phyloP scores from a whole-genome alignment of 768 basidiomycete species.

The Heimioporus sp. region DNA sequence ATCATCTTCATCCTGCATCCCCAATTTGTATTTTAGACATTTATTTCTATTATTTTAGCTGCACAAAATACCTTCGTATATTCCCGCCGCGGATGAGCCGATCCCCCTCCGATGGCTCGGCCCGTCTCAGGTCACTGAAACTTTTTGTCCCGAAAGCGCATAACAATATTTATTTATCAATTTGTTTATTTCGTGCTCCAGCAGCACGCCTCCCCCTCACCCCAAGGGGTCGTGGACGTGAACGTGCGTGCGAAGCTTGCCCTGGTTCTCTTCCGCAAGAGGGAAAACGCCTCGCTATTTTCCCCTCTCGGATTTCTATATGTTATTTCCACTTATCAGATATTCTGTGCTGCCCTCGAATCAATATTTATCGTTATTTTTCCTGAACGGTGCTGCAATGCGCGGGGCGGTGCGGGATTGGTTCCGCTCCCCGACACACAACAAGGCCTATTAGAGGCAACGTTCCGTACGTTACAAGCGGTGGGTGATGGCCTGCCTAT shows the following conservation, averaged over 20 bases:
- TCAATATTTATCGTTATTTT: not conserved
- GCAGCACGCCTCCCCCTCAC: slow-evolving; percentile 15
- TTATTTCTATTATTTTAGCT: slow-evolving; percentile 15
- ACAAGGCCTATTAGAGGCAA: not conserved
- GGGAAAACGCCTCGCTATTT: slow-evolving; percentile 10
- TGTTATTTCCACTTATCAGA: slow-evolving; percentile 2
- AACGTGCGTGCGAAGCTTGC: slow-evolving; percentile 28
- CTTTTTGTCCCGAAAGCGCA: not conserved
- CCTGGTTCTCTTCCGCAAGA: slow-evolving; percentile 11
- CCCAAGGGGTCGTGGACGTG: slow-evolving; percentile 10
- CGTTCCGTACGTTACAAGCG: slow-evolving; percentile 9
- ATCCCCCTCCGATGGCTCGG: no score
- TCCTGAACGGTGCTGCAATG: not conserved
- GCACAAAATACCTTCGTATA: slow-evolving; percentile 10
- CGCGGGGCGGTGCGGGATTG: not conserved
- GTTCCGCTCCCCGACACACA: not conserved
- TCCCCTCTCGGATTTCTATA: slow-evolving; percentile 7
- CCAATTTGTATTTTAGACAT: slow-evolving; percentile 2
- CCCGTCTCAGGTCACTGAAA: not conserved
- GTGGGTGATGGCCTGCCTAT: slow-evolving; percentile 1
- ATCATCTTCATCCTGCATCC: slow-evolving; percentile 19
- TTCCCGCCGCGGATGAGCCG: not conserved
- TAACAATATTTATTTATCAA: not conserved
- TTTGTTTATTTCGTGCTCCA: not conserved
- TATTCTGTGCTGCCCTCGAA: not conserved